Base-by-base conservation (phyloP, 2,329 filamentous ascomycete genomes). In the Cytospora chrysosperma region DNA sequence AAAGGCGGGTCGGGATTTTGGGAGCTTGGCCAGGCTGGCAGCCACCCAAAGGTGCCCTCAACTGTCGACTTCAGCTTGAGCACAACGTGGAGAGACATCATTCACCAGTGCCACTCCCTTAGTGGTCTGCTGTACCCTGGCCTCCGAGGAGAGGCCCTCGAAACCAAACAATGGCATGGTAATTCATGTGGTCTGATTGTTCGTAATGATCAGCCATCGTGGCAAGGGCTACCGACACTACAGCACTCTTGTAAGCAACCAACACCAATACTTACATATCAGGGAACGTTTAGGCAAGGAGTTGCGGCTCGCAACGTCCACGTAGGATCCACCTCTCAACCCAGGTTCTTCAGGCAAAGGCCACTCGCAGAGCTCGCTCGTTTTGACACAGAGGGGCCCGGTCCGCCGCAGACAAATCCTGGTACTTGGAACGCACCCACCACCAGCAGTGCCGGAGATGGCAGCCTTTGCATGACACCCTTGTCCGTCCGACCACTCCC, bases 391-490 rank as follows among this genome's bases (percentile, higher is more conserved):
- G 47, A 56, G 51, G n/a, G 34, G 43, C 37, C 27, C 49, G 19
- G 26, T 54, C 26, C 53, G 47, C 28, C 59, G 43, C 54, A 62
- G 43, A 50, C 53, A 53, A 51, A 65, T 51, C 60, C 63, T 54
- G 47, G 63, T 60, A 60, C 52, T 24, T 65, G 60, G 52, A 60
- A 63, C 47, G 40, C 19, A 47, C 43, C 43, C 43, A 47, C 43
- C 43, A 47, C 43, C 56, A 62, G 52, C 57, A 53, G 24, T 53
- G 32, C 57, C 57, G 30, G 37, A 62, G 54, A 26, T 55, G 53
- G 27, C 30, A 53, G 28, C 26, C 37, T 53, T 51, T 62, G 59
- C 63, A 65, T 60, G 28, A 50, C 59, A 65, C 51, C 55, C 59
- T 56, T 54, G 63, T 47, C 21, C 40, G 63, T 47, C 21, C 40